These are phyloP conservation scores for Rubia peregrina DNA, from an alignment of 305 asterid species.

Conservation along the genomic window DNA sequence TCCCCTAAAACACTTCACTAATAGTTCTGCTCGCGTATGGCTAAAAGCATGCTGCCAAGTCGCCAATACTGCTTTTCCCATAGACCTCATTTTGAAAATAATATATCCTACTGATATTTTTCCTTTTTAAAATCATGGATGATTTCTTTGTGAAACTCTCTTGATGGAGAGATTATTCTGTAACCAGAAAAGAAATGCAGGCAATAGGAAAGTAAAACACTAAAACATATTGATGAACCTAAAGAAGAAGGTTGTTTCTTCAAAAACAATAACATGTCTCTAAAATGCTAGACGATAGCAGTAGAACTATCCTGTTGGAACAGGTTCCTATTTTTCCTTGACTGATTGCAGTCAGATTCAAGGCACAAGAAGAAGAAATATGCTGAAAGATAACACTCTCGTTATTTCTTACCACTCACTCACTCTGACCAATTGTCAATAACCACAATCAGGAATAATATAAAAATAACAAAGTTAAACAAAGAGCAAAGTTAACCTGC, in stretches of 20 bases:
- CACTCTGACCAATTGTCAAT: background rate
- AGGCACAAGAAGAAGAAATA: background rate
- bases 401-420: background rate
- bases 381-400: background rate
- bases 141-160: no score
- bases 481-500: constrained; percentile 7
- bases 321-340: background rate
- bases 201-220: background rate
- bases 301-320: background rate
- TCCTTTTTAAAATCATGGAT: no score
- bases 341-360: background rate
- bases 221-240: background rate
- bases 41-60: no score
- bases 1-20: no score
- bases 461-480: background rate
- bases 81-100: no score
- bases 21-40: no score
- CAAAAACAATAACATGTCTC: no score
- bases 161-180: no score
- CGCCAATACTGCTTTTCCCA: no score
- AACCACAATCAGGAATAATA: no score
- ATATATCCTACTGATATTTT: no score
- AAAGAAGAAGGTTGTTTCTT: background rate
- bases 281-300: background rate
- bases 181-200: no score